These are phyloP conservation scores for Heterobasidion occidentale DNA, from an alignment of 1,284 basidiomycete species.

Conservation along the genomic window DNA sequence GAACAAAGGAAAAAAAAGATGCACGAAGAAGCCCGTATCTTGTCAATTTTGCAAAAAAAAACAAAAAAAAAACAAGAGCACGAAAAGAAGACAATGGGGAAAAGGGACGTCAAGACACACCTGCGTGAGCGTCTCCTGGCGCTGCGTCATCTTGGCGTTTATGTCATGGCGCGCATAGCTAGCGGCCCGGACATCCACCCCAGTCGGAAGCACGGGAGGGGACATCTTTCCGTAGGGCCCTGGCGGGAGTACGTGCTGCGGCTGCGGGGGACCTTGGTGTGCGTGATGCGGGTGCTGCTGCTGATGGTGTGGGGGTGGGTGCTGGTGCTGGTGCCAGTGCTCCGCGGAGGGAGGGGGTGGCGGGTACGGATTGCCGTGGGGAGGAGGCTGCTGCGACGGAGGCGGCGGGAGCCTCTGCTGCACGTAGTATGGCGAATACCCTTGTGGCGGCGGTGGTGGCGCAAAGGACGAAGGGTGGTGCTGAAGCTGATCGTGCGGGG, in stretches of 20 bases:
- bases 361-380: constrained; percentile 18
- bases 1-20: too few species aligned
- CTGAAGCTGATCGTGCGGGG: constrained; percentile 13
- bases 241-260: constrained; percentile 8
- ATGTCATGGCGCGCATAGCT: constrained; percentile 9
- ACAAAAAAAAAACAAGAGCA: too few species aligned
- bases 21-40: too few species aligned
- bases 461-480: constrained; percentile 11
- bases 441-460: constrained; percentile 9
- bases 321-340: constrained; percentile 25
- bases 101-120: constrained; percentile 12
- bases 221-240: constrained; percentile 10
- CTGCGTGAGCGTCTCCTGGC: constrained; percentile 12
- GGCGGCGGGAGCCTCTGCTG: constrained; percentile 18
- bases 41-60: too few species aligned
- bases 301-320: constrained; percentile 24
- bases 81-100: constrained; percentile 3
- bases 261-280: constrained; percentile 17
- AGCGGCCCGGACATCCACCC: constrained; percentile 4
- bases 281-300: constrained; percentile 20
- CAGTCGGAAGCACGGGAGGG: constrained; percentile 10
- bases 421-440: constrained; percentile 9
- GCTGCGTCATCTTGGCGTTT: constrained; percentile 10
- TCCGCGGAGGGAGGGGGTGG: constrained; percentile 21
- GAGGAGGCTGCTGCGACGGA: constrained; percentile 13